Evolutionary conservation across 2,329 filamentous ascomycete species (phyloP).

Genomic region (Basipetospora chlamydospora): DNA sequence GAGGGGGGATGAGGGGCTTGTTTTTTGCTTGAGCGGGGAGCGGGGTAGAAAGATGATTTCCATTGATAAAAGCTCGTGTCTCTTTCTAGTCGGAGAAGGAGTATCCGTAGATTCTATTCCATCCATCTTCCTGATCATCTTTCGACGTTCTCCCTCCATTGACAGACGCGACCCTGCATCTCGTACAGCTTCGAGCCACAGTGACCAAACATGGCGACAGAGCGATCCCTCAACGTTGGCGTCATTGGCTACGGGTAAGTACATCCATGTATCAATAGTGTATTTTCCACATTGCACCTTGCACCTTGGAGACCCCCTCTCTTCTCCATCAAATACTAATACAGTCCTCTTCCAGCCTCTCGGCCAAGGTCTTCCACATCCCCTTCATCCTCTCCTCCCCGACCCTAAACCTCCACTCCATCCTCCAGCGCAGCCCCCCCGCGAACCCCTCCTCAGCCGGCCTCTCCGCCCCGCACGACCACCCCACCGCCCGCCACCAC

Average conservation of each 20-base stretch:
- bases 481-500: conserved; percentile 51
- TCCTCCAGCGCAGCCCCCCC: conserved; percentile 56
- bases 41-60: not conserved
- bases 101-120: too few species aligned
- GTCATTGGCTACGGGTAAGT: conserved; percentile 35
- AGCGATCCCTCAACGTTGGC: conserved; percentile 29
- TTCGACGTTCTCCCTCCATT: too few species aligned
- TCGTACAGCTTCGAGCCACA: not conserved
- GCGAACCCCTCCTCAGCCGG: conserved; percentile 31
- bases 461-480: conserved; percentile 49
- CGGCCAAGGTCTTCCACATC: conserved; percentile 73
- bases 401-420: conserved; percentile 53
- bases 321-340: too few species aligned
- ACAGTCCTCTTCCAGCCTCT: conserved; percentile 26
- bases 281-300: too few species aligned
- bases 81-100: too few species aligned
- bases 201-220: not conserved
- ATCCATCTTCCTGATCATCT: too few species aligned
- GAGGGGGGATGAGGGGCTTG: too few species aligned
- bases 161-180: too few species aligned
- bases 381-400: conserved; percentile 55
- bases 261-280: too few species aligned
- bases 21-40: too few species aligned
- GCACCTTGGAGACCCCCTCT: too few species aligned
- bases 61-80: not conserved